phyloP scores from a whole-genome alignment of 192 early-diverging fungal genomes.

The Rhizoclosmatium sp. region DNA sequence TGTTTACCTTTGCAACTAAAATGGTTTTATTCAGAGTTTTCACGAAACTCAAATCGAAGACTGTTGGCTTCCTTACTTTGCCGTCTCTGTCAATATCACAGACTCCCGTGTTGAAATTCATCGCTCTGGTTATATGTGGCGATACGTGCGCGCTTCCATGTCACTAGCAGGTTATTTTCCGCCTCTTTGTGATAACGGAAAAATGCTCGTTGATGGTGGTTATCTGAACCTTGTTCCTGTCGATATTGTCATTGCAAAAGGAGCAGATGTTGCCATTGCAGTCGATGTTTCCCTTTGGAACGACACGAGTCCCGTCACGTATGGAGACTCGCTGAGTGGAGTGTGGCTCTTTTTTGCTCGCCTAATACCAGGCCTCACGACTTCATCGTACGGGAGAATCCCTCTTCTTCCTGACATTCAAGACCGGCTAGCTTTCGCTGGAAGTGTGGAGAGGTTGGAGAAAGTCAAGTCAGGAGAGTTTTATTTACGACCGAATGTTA shows the following conservation, averaged over 20 bases:
- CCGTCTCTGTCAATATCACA: constrained; percentile 96
- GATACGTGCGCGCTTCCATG: constrained; percentile 98
- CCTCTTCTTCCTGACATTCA: constrained; percentile 96
- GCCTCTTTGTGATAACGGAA: constrained; percentile 94
- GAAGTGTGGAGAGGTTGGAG: constrained; percentile 83
- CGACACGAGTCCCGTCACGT: constrained; percentile 91
- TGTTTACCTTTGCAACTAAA: neutral
- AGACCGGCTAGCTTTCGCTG: constrained; percentile 90
- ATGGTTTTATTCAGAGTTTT: constrained; percentile 57
- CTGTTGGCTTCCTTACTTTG: constrained; percentile 96
- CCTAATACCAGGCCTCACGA: constrained; percentile 73
- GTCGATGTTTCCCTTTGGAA: constrained; percentile 93
- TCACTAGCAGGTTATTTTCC: constrained; percentile 95
- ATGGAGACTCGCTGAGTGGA: constrained; percentile 92
- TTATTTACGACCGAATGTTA: constrained; percentile 89
- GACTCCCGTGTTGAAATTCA: constrained; percentile 93
- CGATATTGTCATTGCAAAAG: constrained; percentile 72
- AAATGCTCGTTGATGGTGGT: constrained; percentile 98
- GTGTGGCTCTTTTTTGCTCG: constrained; percentile 87
- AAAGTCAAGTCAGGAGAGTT: constrained; percentile 83
- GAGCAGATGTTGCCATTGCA: constrained; percentile 91
- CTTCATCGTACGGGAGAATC: constrained; percentile 66
- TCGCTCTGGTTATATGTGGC: constrained; percentile 93
- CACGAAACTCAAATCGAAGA: constrained; percentile 95
- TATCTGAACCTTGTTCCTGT: constrained; percentile 98